Evolutionary conservation across 2,329 filamentous ascomycete species (phyloP), one percentile per base, ranked within the genome.

Genomic region (Neocatenulostroma microsporum): DNA sequence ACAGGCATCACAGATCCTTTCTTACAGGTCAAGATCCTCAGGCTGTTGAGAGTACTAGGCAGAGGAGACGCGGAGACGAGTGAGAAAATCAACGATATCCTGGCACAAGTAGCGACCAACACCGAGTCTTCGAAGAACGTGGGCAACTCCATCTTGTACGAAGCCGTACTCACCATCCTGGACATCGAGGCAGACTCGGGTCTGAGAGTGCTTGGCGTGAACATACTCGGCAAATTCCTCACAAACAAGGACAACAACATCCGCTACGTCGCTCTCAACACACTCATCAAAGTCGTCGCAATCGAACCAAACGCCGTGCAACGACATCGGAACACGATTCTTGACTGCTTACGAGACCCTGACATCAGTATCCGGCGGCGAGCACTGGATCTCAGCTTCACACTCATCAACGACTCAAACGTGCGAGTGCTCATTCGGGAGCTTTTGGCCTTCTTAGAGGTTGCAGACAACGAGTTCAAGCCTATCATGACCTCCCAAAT

Each of bases 181-280:
- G 91, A 98, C 50, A 96, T 98, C 36, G 91, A 98, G 62, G 93
- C 91, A 15, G 93, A 98, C 58, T 94, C 91, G 8, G 89, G 91
- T 23, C 68, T 98, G 45, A 76, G 93, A 34, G 91, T 98, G 15
- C 73, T 98, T 19, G 91, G 91, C 55, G 91, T 98, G 51, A 98
- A 98, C 59, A 98, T 98, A 48, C 76, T 98, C 17, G 91, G 93
- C 59, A 98, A 96, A 60, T 98, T 98, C 66, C 67, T 98, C 44
- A 82, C 88, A n/a, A 98, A 98, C 68, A 81, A 89, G 51, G 91
- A 98, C 64, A 98, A 98, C 71, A 98, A 98, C 59, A 98, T 98
- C 54, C 82, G 91, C 62, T 98, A 98, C 57, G 91, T 98, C 34
- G 91, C 91, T 13, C 71, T 98, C 34, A 98, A 98, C 63, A 98